Evolutionary conservation across 2,329 filamentous ascomycete species (phyloP).

Genomic region (Epichloe scottii): DNA sequence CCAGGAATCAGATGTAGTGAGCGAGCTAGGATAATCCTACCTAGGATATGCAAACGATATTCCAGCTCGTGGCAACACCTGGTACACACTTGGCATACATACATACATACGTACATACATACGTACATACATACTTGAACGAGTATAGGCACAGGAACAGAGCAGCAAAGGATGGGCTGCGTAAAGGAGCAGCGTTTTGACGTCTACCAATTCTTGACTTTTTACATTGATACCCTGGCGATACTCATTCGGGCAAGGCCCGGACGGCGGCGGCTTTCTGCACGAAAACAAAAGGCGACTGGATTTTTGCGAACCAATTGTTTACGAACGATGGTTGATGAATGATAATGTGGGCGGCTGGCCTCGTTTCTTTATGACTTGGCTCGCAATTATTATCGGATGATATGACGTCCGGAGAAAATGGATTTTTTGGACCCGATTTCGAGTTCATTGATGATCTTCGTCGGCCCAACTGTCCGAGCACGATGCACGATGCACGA

Average conservation of each 20-base stretch:
- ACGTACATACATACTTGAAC: too few species aligned
- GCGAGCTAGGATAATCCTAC: not conserved
- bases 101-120: too few species aligned
- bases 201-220: not conserved
- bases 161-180: not conserved
- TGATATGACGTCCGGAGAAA: too few species aligned
- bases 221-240: not conserved
- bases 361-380: too few species aligned
- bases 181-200: not conserved
- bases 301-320: not conserved
- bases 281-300: not conserved
- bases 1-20: constrained; percentile 17
- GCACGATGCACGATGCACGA: too few species aligned
- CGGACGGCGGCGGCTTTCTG: not conserved
- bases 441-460: too few species aligned
- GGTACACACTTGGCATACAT: not conserved
- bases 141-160: not conserved
- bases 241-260: not conserved
- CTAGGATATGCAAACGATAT: not conserved
- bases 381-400: too few species aligned
- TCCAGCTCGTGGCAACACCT: not conserved
- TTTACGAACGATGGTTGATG: not conserved
- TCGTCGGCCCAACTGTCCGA: too few species aligned
- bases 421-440: too few species aligned
- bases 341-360: not conserved